Conservation (phyloP, 306 rosid genomes). For the Abrus pulchellus region DNA sequence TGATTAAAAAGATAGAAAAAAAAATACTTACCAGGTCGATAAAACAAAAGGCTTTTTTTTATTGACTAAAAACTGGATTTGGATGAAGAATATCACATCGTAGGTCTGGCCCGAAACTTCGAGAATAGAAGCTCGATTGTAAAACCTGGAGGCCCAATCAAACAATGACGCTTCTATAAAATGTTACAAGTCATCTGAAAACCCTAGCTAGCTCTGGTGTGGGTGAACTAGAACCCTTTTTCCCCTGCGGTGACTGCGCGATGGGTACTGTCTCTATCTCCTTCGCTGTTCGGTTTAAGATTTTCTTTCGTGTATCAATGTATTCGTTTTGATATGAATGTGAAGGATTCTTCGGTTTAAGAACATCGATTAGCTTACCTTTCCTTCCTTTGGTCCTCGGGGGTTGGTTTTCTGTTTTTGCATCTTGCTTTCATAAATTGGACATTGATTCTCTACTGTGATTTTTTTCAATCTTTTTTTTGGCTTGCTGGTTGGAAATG, state of each 20-base stretch:
- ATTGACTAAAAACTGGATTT: no score
- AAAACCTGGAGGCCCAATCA: background rate
- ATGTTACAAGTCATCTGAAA: background rate
- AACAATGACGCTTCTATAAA: constrained; percentile 2
- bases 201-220: constrained; percentile 30
- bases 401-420: no score
- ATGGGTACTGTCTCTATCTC: constrained; percentile 30
- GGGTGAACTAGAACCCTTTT: constrained; percentile 33
- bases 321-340: background rate
- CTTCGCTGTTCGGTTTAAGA: background rate
- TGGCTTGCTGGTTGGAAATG: background rate
- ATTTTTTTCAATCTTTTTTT: background rate
- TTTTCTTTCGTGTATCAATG: background rate
- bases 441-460: background rate
- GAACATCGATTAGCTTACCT: constrained; percentile 55
- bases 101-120: background rate
- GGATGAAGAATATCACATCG: no score
- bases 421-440: no score
- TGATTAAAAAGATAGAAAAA: background rate
- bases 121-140: background rate
- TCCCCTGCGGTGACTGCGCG: constrained; percentile 30
- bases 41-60: no score
- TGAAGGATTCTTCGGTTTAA: background rate
- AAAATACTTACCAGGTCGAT: no score
- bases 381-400: constrained; percentile 43